Conservation (phyloP, 768 basidiomycete species). For the Favolaschia claudopus region DNA sequence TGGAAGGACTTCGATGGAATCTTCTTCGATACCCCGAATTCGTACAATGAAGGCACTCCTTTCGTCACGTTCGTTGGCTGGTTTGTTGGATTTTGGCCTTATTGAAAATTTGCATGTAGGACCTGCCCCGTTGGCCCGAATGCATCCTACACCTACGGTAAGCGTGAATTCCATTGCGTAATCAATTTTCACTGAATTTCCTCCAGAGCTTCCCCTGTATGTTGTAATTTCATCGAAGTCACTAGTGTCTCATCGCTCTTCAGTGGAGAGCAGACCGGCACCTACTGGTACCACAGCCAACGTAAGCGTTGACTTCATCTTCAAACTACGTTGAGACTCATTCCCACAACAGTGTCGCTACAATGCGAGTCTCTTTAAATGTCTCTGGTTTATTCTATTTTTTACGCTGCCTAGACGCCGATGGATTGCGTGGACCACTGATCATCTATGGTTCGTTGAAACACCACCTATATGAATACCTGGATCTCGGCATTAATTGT, state of each 20-base stretch:
- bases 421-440: slow-evolving; percentile 42
- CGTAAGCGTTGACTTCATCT: neutral
- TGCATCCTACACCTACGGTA: slow-evolving; percentile 45
- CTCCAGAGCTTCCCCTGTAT: too few species aligned
- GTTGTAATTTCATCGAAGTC: too few species aligned
- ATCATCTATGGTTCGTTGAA: slow-evolving; percentile 24
- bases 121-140: slow-evolving; percentile 51
- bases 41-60: slow-evolving; percentile 44
- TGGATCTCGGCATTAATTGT: neutral
- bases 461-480: neutral
- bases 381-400: too few species aligned
- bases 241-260: too few species aligned
- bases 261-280: slow-evolving; percentile 51
- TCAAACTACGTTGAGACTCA: neutral
- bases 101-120: too few species aligned
- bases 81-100: too few species aligned
- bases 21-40: slow-evolving; percentile 31
- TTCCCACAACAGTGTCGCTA: slow-evolving; percentile 29
- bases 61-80: slow-evolving; percentile 39
- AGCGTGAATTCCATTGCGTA: slow-evolving; percentile 41
- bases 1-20: slow-evolving; percentile 38
- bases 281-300: slow-evolving; percentile 49
- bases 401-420: slow-evolving; percentile 39
- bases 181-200: too few species aligned
- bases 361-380: too few species aligned